Percentiles rank a stretch among this genome's conserved stretches.
phyloP scores from a whole-genome alignment of 768 basidiomycete species.

The Cytidiella melzeri region DNA sequence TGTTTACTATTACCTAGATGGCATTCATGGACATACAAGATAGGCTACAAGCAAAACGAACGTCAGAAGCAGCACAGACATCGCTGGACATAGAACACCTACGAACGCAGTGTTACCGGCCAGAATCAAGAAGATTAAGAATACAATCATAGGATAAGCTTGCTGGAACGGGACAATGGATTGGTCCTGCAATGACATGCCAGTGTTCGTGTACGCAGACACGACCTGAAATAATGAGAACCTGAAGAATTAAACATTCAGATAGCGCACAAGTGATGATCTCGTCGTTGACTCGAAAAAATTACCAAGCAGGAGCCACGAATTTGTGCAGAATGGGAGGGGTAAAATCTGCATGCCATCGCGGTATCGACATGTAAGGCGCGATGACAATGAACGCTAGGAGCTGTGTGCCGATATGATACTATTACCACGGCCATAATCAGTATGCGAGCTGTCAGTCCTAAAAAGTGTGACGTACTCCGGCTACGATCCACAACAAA shows the following conservation, averaged over 20 bases:
- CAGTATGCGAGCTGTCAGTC: neutral
- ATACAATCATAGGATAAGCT: conserved; percentile 75
- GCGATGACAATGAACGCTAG: conserved; percentile 67
- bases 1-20: too few relatives aligned
- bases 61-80: neutral
- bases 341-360: conserved; percentile 57
- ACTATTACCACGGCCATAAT: conserved; percentile 39
- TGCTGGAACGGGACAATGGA: conserved; percentile 90
- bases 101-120: conserved; percentile 95
- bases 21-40: conserved; percentile 81
- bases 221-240: conserved; percentile 81
- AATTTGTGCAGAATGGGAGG: conserved; percentile 51
- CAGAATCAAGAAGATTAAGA: conserved; percentile 69
- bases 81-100: conserved; percentile 37
- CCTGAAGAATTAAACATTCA: conserved; percentile 42
- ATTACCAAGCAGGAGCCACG: conserved; percentile 62
- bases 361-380: conserved; percentile 63
- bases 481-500: conserved; percentile 72
- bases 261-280: too few relatives aligned
- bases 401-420: conserved; percentile 69
- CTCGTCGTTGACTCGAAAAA: too few relatives aligned
- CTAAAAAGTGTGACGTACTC: conserved; percentile 42
- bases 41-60: conserved; percentile 43
- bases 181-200: conserved; percentile 78
- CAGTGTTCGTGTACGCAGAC: conserved; percentile 86